phyloP scores from a whole-genome alignment of 176 grass and related monocot species.

The Pharus latifolius region DNA sequence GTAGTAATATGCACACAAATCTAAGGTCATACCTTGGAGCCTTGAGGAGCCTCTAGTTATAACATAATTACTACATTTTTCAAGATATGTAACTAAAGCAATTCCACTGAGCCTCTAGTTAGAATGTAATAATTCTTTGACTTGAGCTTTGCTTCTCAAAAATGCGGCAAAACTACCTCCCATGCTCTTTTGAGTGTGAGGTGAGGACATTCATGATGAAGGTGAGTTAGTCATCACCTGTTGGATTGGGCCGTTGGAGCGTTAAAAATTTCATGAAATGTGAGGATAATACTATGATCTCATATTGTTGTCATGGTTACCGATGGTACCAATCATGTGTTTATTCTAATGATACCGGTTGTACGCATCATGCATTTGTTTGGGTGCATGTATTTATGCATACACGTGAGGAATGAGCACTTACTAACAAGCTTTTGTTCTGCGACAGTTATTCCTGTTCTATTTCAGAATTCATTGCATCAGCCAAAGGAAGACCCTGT shows the following conservation, averaged over 20 bases:
- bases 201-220: too few relatives aligned
- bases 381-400: neutral
- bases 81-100: neutral
- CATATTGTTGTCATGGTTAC: too few relatives aligned
- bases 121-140: too few relatives aligned
- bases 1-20: neutral
- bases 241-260: too few relatives aligned
- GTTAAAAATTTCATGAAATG: too few relatives aligned
- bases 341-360: too few relatives aligned
- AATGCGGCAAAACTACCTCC: too few relatives aligned
- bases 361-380: neutral
- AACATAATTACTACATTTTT: neutral
- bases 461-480: constrained; percentile 93
- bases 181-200: too few relatives aligned
- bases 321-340: too few relatives aligned
- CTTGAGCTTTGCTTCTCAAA: too few relatives aligned
- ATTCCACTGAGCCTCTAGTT: neutral
- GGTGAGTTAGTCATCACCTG: too few relatives aligned
- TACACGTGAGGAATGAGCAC: neutral
- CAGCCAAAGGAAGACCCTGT: constrained; percentile 56
- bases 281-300: too few relatives aligned
- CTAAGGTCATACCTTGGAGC: neutral
- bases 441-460: constrained; percentile 91
- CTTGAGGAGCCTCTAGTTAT: neutral
- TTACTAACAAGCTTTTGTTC: constrained; percentile 50